Conservation (phyloP, 768 basidiomycete species). For the Agaricus blazei region DNA sequence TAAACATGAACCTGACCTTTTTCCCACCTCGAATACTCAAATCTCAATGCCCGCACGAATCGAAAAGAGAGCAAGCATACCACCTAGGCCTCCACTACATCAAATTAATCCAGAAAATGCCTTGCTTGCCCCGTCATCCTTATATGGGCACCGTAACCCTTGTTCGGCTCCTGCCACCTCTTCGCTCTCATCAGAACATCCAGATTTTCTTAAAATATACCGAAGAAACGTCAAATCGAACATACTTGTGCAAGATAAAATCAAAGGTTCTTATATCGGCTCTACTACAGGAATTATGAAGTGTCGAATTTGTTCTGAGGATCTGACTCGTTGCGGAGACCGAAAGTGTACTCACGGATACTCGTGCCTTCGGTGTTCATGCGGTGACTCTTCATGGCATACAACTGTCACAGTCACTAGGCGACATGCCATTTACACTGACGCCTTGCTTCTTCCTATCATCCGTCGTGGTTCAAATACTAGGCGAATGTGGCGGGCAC, state of each 20-base stretch:
- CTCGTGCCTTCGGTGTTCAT: neutral
- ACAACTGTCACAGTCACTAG: constrained; percentile 14
- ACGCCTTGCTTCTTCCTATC: constrained; percentile 22
- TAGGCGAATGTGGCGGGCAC: neutral
- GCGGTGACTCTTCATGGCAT: neutral
- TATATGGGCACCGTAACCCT: neutral
- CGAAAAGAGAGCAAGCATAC: neutral
- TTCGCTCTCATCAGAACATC: neutral
- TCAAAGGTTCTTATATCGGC: neutral
- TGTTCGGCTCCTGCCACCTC: neutral
- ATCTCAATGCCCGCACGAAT: neutral
- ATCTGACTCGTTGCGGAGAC: neutral
- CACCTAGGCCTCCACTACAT: neutral
- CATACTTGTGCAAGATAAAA: neutral
- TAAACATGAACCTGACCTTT: neutral
- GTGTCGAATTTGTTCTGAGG: neutral
- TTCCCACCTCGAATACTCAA: neutral
- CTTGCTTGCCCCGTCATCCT: neutral
- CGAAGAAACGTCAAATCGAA: neutral
- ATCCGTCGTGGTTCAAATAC: neutral
- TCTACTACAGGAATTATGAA: neutral
- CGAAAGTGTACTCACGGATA: neutral
- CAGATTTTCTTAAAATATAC: neutral
- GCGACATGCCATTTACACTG: constrained; percentile 35
- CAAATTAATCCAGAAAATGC: neutral